Evolutionary conservation across 2,329 filamentous ascomycete species (phyloP).

Genomic region (Trichoderma koningiopsis): DNA sequence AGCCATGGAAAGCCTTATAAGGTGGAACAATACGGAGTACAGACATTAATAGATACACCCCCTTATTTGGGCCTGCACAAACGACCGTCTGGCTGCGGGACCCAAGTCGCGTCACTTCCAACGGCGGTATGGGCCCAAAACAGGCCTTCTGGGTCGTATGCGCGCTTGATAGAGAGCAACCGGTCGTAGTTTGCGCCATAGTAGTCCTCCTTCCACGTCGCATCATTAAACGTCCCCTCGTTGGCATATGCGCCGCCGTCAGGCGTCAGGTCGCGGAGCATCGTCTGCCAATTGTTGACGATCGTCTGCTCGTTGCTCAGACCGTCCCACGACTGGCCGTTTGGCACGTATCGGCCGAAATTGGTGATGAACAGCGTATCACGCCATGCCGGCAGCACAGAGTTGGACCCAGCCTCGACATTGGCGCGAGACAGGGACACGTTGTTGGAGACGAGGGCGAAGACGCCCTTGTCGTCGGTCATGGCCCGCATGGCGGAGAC

Average conservation of each 20-base stretch:
- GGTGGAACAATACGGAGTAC: too few species aligned
- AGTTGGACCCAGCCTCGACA: slow-evolving; percentile 29
- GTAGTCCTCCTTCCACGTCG: slow-evolving; percentile 48
- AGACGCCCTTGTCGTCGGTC: slow-evolving; percentile 33
- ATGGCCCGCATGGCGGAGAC: slow-evolving; percentile 35
- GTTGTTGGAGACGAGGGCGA: slow-evolving; percentile 26
- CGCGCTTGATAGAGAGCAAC: slow-evolving; percentile 50
- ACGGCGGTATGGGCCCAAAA: slow-evolving; percentile 53
- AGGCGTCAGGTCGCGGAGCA: slow-evolving; percentile 34
- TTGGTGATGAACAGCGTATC: slow-evolving; percentile 7
- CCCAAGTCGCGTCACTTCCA: slow-evolving; percentile 48
- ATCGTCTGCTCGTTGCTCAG: too few species aligned
- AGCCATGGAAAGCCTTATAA: too few species aligned
- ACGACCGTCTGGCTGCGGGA: too few species aligned
- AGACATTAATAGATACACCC: too few species aligned
- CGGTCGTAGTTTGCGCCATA: slow-evolving; percentile 49
- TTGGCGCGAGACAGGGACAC: too few species aligned
- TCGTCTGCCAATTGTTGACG: slow-evolving; percentile 29
- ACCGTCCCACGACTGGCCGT: too few species aligned
- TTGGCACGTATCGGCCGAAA: too few species aligned
- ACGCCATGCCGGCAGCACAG: slow-evolving; percentile 48
- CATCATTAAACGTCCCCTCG: slow-evolving; percentile 53
- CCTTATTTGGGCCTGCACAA: too few species aligned
- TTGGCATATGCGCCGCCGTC: slow-evolving; percentile 51
- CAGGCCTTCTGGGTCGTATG: slow-evolving; percentile 48